Evolutionary conservation across 352 stramenopile genomes (phyloP).

Genomic region (Globisporangium paroecandrum): DNA sequence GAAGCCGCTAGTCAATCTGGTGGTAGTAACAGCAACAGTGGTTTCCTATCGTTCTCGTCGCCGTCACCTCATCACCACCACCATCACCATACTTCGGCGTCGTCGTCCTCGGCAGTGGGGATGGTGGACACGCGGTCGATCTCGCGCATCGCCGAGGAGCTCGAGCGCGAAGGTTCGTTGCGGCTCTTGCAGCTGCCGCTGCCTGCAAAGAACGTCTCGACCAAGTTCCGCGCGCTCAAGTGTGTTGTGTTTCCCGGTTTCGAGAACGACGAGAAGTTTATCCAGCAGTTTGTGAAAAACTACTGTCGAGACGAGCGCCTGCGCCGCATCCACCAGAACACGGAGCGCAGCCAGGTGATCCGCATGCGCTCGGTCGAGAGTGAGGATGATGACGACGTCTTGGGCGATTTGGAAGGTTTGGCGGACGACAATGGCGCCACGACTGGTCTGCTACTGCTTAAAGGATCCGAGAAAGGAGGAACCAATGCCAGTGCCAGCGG

Average conservation of each 20-base stretch:
- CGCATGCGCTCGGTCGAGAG: conserved; percentile 38
- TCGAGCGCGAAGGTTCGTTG: conserved; percentile 49
- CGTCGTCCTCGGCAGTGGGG: conserved; percentile 29
- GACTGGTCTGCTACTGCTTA: neutral
- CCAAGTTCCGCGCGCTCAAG: conserved; percentile 68
- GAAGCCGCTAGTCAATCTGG: neutral
- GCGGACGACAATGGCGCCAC: neutral
- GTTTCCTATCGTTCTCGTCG: neutral
- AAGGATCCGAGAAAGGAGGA: neutral
- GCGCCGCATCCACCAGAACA: conserved; percentile 59
- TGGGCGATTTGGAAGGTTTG: neutral
- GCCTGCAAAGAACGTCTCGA: conserved; percentile 72
- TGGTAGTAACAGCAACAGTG: neutral
- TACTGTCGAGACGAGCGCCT: conserved; percentile 78
- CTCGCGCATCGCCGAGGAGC: conserved; percentile 57
- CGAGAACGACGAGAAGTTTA: conserved; percentile 64
- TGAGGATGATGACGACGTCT: conserved; percentile 30
- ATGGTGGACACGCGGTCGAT: conserved; percentile 74
- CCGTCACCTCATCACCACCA: neutral
- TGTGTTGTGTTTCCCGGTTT: conserved; percentile 65
- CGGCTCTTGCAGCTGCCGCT: conserved; percentile 62
- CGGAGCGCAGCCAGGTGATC: conserved; percentile 51
- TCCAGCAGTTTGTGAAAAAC: conserved; percentile 72
- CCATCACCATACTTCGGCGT: conserved; percentile 1
- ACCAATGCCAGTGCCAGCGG: neutral